Evolutionary conservation across 345 rosid genomes (phyloP), one percentile per base, ranked within the genome.

Genomic region (Ceriops decandra): DNA sequence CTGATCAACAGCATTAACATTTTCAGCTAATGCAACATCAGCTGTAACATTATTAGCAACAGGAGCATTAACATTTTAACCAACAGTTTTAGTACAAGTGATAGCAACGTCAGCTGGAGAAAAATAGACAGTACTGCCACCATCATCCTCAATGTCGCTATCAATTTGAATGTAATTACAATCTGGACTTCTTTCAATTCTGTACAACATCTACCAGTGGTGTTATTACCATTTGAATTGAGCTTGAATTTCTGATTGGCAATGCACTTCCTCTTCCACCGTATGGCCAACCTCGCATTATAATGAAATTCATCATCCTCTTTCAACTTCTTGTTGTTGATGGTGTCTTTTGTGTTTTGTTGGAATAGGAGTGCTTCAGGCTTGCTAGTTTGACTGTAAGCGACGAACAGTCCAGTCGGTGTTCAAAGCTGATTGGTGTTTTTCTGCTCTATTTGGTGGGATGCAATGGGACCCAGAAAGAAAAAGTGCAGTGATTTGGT

Each of bases 181-280:
- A 19, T 58, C 46, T 20, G 24, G 7, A 59, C 13, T 24, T 47
- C 24, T 30, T 58, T 54, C 1, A 51, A 0, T 52, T 61, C 53
- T 33, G 0, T 2, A 32, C 11, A 6, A 24, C 32, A 35, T n/a
- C 31, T 35, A 15, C 49, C n/a, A n/a, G 0, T 30, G 20, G 32
- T 32, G 58, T 9, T 7, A 66, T 38, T 28, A n/a, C 61, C 35
- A 20, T 26, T 3, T 53, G 68, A 64, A 63, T 66, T 42, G 13
- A 2, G 59, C 35, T 15, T 67, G 36, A 17, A 28, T 33, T 52
- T 36, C 22, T 24, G 68, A 52, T 21, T 32, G 2, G 27, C 82
- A 64, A 66, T 24, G 68, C 59, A 2, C 76, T 76, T 67, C 36
- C 85, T 74, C 69, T 73, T 82, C 74, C 52, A 64, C 57, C 78